Evolutionary conservation across 2,329 filamentous ascomycete species (phyloP).

Genomic region (Aspergillus awamori): DNA sequence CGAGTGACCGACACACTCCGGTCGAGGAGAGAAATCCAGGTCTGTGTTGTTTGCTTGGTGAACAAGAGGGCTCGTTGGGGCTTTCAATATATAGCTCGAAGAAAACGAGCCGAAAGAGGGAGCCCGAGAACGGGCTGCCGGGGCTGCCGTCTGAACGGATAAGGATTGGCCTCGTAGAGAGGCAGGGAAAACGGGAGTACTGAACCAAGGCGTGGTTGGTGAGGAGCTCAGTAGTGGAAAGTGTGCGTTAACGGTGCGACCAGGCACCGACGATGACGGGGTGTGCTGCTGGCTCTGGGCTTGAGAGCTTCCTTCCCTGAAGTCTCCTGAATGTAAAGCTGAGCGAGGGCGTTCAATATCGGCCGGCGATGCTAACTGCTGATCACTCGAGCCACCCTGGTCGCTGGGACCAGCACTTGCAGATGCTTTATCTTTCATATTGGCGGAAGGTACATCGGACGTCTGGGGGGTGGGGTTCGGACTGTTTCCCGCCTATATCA

Average conservation of each 20-base stretch:
- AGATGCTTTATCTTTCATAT: conserved; percentile 13
- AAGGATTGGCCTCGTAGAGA: conserved; percentile 19
- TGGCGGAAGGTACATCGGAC: conserved; percentile 22
- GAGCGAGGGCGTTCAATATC: conserved; percentile 83
- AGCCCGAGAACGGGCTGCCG: conserved; percentile 45
- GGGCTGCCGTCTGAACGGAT: conserved; percentile 19
- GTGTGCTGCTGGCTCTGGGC: conserved; percentile 30
- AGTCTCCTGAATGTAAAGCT: conserved; percentile 65
- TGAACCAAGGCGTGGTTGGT: conserved; percentile 61
- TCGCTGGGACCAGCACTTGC: conserved; percentile 21
- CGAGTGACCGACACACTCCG: conserved; percentile 56
- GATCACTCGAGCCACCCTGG: conserved; percentile 15
- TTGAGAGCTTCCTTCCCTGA: conserved; percentile 50
- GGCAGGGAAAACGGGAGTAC: conserved; percentile 30
- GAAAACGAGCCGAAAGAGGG: conserved; percentile 72
- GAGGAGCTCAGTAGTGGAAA: conserved; percentile 48
- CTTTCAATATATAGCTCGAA: conserved; percentile 79
- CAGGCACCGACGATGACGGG: conserved; percentile 26
- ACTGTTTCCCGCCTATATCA: conserved; percentile 17
- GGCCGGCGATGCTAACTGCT: conserved; percentile 55
- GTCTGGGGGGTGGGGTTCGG: conserved; percentile 29
- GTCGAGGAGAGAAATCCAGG: conserved; percentile 62
- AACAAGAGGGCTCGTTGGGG: conserved; percentile 89
- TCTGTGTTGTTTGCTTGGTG: conserved; percentile 86
- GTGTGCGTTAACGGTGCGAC: conserved; percentile 15